Conservation (phyloP, 805 yeast species). For the Cyberlindnera saturnus region DNA sequence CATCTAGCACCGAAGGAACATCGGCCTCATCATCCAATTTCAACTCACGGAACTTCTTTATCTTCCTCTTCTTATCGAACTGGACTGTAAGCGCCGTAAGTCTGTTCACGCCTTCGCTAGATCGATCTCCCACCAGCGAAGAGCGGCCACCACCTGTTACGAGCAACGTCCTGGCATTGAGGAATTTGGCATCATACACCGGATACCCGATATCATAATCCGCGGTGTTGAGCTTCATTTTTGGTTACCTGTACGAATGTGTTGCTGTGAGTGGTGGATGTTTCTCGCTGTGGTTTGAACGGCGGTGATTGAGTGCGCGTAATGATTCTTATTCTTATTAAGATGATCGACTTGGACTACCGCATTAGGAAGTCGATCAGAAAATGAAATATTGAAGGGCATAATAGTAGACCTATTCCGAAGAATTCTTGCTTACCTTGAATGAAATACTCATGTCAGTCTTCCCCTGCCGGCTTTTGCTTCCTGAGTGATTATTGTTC, state of each 20-base stretch:
- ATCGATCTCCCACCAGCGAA: constrained; percentile 60
- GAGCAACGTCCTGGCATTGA: constrained; percentile 54
- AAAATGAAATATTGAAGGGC: too few relatives aligned
- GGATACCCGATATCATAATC: constrained; percentile 56
- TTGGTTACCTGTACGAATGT: background rate
- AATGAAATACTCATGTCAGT: too few relatives aligned
- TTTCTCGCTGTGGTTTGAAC: background rate
- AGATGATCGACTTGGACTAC: background rate
- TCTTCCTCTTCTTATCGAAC: constrained; percentile 41
- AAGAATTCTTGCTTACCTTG: too few relatives aligned
- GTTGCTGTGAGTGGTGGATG: background rate
- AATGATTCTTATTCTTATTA: background rate
- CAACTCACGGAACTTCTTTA: constrained; percentile 68
- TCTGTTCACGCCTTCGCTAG: constrained; percentile 52
- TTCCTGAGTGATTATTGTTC: too few relatives aligned
- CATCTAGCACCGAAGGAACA: constrained; percentile 77
- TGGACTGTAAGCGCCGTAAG: constrained; percentile 64
- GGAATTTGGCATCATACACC: constrained; percentile 70
- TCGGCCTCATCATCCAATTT: constrained; percentile 64
- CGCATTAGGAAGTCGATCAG: too few relatives aligned
- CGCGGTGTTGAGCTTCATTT: constrained; percentile 18
- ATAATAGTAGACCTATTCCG: too few relatives aligned
- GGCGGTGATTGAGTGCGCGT: background rate
- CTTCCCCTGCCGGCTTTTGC: too few relatives aligned
- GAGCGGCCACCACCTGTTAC: constrained; percentile 67